These are phyloP conservation scores for Scenedesmus sp. DNA, from an alignment of 163 green algal genomes.

Conservation along the genomic window DNA sequence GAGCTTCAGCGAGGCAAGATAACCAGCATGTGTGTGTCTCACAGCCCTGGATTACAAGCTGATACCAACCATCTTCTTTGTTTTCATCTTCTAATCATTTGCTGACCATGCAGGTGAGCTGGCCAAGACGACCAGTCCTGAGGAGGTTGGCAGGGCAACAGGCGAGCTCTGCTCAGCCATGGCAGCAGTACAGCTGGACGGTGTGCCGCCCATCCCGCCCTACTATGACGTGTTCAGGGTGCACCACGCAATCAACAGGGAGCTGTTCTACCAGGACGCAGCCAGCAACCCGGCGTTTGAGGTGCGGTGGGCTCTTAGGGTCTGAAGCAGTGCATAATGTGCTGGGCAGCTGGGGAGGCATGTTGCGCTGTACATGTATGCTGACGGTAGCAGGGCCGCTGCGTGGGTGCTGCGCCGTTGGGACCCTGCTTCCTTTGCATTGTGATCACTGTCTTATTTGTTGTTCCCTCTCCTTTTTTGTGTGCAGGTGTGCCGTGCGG, in stretches of 20 bases:
- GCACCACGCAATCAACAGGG: conserved; percentile 60
- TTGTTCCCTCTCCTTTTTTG: background rate
- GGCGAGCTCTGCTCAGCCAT: conserved; percentile 70
- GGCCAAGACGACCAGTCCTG: conserved; percentile 69
- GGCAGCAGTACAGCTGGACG: conserved; percentile 40
- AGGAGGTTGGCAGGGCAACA: conserved; percentile 68
- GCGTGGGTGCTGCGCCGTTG: background rate
- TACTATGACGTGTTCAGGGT: conserved; percentile 65
- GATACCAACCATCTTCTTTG: background rate
- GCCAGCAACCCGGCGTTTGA: conserved; percentile 37
- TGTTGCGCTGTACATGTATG: no score
- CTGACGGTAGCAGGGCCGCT: background rate
- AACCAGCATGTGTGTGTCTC: background rate
- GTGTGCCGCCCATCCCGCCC: conserved; percentile 58
- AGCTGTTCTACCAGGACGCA: conserved; percentile 58
- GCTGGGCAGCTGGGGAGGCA: background rate
- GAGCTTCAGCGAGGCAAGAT: no score
- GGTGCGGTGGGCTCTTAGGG: background rate
- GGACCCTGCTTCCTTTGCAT: background rate
- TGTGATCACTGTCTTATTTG: no score
- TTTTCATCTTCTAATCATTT: background rate
- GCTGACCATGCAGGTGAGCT: conserved; percentile 14
- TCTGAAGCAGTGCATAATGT: background rate
- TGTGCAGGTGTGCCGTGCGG: background rate
- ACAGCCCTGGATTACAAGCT: background rate